Percentiles rank a stretch among this genome's conserved stretches.
phyloP scores from a whole-genome alignment of 352 stramenopile genomes.

The Pythium rishiriense region DNA sequence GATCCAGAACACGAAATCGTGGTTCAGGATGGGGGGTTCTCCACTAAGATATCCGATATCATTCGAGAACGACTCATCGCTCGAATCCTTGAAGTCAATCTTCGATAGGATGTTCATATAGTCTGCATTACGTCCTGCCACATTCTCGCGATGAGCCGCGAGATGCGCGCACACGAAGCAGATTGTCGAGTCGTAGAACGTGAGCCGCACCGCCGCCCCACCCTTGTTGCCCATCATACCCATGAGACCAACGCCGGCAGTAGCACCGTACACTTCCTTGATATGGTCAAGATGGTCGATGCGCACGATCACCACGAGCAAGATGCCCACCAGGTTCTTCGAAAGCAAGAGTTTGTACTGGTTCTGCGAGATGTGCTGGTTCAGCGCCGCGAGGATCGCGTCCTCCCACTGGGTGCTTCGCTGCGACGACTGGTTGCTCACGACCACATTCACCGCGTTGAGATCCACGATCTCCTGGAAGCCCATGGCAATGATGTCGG shows the following conservation, averaged over 20 bases:
- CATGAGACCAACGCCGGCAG: constrained; percentile 97
- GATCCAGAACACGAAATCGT: constrained; percentile 99
- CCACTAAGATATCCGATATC: constrained; percentile 46
- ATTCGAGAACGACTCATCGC: constrained; percentile 20
- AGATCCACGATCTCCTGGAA: constrained; percentile 99
- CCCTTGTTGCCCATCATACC: constrained; percentile 99
- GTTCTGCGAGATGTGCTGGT: constrained; percentile 54
- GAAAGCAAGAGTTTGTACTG: constrained; percentile 82
- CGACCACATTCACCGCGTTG: constrained; percentile 98
- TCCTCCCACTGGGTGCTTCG: constrained; percentile 90
- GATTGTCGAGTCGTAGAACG: constrained; percentile 97
- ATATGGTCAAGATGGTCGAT: constrained; percentile 68
- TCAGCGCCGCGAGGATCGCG: constrained; percentile 88
- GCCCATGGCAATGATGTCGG: constrained; percentile 72
- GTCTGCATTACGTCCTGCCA: constrained; percentile 96
- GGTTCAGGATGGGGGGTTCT: constrained; percentile 89
- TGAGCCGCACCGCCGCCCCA: constrained; percentile 93
- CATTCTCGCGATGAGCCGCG: constrained; percentile 98
- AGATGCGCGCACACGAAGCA: constrained; percentile 99
- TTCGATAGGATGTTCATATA: constrained; percentile 98
- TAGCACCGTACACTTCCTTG: constrained; percentile 88
- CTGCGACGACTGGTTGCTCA: constrained; percentile 95
- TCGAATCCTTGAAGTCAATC: constrained; percentile 88
- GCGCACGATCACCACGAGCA: constrained; percentile 96
- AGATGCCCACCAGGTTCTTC: constrained; percentile 96